Percentiles rank a stretch among this genome's conserved stretches.
Conservation (phyloP, 2,329 filamentous ascomycete genomes). For the Colletotrichum eremochloae region DNA sequence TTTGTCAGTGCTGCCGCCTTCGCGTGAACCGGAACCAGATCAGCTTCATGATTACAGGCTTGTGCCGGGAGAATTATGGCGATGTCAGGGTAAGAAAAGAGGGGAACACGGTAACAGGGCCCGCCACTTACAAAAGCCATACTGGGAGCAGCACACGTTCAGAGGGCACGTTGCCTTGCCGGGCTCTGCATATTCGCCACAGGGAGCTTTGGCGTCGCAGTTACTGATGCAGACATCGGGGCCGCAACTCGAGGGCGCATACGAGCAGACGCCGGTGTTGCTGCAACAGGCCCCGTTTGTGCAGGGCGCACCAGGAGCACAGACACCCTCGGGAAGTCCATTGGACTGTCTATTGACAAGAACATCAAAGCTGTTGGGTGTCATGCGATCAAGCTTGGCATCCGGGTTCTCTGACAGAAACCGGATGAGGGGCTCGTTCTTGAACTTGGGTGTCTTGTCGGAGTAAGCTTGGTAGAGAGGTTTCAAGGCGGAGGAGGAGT, state of each 20-base stretch:
- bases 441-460: slow-evolving; percentile 3
- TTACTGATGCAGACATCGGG: too few relatives aligned
- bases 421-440: not conserved
- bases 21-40: too few relatives aligned
- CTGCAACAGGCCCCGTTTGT: slow-evolving; percentile 4
- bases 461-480: not conserved
- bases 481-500: not conserved
- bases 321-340: not conserved
- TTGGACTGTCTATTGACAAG: not conserved
- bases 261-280: slow-evolving; percentile 10
- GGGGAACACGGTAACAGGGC: too few relatives aligned
- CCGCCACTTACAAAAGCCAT: too few relatives aligned
- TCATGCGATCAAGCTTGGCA: not conserved
- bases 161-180: too few relatives aligned
- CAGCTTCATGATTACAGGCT: too few relatives aligned
- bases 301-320: not conserved
- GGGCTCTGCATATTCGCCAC: too few relatives aligned
- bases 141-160: too few relatives aligned
- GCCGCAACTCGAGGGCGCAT: not conserved
- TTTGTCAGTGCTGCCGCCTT: too few relatives aligned
- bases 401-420: not conserved
- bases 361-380: not conserved
- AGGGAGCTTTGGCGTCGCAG: too few relatives aligned
- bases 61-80: too few relatives aligned
- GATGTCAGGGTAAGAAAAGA: too few relatives aligned